Base-by-base conservation (phyloP, 495 filamentous ascomycete species). In the Aspergillus avenaceus region DNA sequence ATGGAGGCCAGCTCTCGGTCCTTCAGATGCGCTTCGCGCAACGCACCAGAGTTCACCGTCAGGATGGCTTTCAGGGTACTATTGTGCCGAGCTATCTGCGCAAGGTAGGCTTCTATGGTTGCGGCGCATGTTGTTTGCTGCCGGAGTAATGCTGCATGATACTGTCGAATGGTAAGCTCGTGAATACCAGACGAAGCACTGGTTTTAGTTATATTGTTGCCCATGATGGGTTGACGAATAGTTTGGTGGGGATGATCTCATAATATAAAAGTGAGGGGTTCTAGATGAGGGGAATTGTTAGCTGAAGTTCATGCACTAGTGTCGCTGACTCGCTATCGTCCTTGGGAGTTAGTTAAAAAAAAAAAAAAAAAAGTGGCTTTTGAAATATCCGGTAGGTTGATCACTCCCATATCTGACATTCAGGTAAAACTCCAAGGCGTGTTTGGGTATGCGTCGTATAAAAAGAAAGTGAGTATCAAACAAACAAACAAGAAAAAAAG, bases 1-100 rank as follows among this genome's bases (percentile, higher is more conserved):
- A 26, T 3, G 42, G 23, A 14, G 11, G 14, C 18, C 0, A 37
- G 31, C 11, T 44, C 26, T 25, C 11, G 19, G 52, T 85, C 82
- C 23, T 80, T 56, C 19, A 66, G 41, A 21, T 75, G 64, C 3
- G 84, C 83, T 16, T 61, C 54, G 4, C 49, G 38, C 8, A 84
- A 58, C 4, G 80, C 79, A 43, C 73, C 48, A 3, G 71, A 67
- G 52, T 83, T 80, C 8, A 84, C 63, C 1, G 67, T 69, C 28
- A 84, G 66, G 41, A 87, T 63, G 19, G 82, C 75, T 49, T 84
- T 83, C 46, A 84, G 70, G 11, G 63, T 66, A 8, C 72, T 71
- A 59, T 86, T 82, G 54, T 78, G 73, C 8, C 63, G 59, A 44
- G 77, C 69, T 32, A 86, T 81, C 14, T 80, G 75, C 3, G 71